Evolutionary conservation across 2,329 filamentous ascomycete genomes (phyloP).

Genomic region (Emmonsiellopsis sp.): DNA sequence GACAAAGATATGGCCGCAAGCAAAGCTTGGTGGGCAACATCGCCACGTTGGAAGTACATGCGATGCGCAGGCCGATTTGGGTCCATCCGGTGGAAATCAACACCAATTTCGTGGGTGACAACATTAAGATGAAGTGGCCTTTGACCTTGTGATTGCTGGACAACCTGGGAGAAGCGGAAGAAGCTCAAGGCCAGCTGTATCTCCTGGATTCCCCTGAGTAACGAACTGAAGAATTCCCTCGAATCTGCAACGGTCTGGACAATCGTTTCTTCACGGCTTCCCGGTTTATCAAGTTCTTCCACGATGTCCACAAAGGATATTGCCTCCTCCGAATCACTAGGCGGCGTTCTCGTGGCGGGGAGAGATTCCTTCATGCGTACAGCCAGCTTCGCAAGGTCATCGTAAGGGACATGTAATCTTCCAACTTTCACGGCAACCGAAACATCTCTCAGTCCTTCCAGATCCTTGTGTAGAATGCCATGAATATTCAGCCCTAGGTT

Average conservation of each 20-base stretch:
- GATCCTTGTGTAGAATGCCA: conserved; percentile 73
- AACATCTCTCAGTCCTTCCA: conserved; percentile 81
- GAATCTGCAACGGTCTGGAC: conserved; percentile 83
- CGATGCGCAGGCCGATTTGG: conserved; percentile 87
- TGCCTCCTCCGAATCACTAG: conserved; percentile 33
- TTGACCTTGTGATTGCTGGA: conserved; percentile 55
- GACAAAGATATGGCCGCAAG: conserved; percentile 88
- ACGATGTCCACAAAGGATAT: conserved; percentile 64
- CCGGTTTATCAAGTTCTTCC: conserved; percentile 61
- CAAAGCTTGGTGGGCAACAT: conserved; percentile 89
- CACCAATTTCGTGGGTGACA: conserved; percentile 91
- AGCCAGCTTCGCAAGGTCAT: conserved; percentile 57
- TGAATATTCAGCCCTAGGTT: conserved; percentile 83
- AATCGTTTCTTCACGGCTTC: conserved; percentile 57
- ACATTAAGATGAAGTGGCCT: conserved; percentile 72
- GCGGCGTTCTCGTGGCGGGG: conserved; percentile 24
- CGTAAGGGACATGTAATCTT: conserved; percentile 78
- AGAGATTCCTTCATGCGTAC: conserved; percentile 27
- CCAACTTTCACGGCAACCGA: conserved; percentile 86
- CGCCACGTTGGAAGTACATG: conserved; percentile 93
- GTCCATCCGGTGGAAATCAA: conserved; percentile 86
- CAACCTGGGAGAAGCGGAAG: conserved; percentile 70
- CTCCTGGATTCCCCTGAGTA: conserved; percentile 87
- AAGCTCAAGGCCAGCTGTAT: conserved; percentile 93
- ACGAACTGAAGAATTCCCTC: conserved; percentile 82